Conservation (phyloP, 805 yeast genomes). For the Cyberlindnera petersonii region DNA sequence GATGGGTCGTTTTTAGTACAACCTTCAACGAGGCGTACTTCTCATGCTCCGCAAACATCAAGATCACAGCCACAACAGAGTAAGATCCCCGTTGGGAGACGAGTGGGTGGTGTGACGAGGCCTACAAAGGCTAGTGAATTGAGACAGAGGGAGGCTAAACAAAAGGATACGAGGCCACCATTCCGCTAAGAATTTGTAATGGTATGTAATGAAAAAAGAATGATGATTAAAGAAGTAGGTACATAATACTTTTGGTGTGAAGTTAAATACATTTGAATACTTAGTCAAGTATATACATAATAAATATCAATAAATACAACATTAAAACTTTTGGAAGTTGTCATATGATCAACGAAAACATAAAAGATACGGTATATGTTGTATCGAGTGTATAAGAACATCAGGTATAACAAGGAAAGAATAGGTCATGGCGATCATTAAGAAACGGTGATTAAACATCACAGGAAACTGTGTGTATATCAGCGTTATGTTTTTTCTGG, state of each 20-base stretch:
- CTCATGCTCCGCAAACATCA: neutral
- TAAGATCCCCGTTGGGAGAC: constrained; percentile 15
- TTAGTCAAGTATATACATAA: too few species aligned
- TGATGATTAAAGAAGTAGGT: too few species aligned
- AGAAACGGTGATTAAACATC: neutral
- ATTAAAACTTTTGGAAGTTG: neutral
- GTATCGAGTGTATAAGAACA: neutral
- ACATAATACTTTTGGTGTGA: too few species aligned
- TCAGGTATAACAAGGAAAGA: neutral
- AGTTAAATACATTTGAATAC: too few species aligned
- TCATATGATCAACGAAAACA: too few species aligned
- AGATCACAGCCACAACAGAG: neutral
- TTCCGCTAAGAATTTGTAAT: constrained; percentile 16
- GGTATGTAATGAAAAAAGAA: too few species aligned
- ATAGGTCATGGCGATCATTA: neutral
- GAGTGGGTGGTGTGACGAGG: constrained; percentile 16
- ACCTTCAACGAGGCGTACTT: constrained; percentile 19
- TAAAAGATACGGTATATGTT: neutral
- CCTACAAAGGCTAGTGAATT: constrained; percentile 25
- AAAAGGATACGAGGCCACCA: constrained; percentile 24
- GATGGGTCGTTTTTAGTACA: constrained; percentile 30
- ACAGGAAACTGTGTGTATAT: neutral
- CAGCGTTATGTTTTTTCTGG: too few species aligned
- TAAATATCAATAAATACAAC: too few species aligned
- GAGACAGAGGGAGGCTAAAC: constrained; percentile 13